Evolutionary conservation across 495 filamentous ascomycete species (phyloP).

Genomic region (Aspergillus campestris): DNA sequence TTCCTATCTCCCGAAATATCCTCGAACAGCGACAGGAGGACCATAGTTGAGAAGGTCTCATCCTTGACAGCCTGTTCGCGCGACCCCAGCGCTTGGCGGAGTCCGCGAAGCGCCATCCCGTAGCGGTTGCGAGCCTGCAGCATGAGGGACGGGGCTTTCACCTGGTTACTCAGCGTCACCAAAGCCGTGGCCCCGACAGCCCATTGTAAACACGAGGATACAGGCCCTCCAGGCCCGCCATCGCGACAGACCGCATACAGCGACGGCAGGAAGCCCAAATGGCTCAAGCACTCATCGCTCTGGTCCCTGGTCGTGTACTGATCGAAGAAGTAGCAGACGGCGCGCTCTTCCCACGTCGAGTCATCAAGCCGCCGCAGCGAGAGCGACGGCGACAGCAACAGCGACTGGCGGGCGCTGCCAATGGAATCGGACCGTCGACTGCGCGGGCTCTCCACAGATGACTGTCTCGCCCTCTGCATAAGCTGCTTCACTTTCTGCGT

Average conservation of each 20-base stretch:
- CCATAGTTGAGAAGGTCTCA: conserved; percentile 34
- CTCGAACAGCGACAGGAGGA: conserved; percentile 33
- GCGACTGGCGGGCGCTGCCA: background rate
- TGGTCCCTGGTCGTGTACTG: conserved; percentile 27
- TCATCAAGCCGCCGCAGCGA: conserved; percentile 19
- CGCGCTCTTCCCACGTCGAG: conserved; percentile 32
- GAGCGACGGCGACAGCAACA: conserved; percentile 2
- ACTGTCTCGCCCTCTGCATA: conserved; percentile 14
- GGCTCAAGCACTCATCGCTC: conserved; percentile 15
- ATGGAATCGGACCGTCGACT: background rate
- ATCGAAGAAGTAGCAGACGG: conserved; percentile 38
- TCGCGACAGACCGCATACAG: conserved; percentile 28
- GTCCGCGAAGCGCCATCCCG: conserved; percentile 26
- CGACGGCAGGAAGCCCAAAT: conserved; percentile 29
- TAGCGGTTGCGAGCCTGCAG: conserved; percentile 26
- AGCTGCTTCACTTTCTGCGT: conserved; percentile 24
- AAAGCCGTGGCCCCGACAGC: conserved; percentile 35
- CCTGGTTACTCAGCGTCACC: conserved; percentile 26
- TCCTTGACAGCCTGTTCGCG: conserved; percentile 28
- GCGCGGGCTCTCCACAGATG: background rate
- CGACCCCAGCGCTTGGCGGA: conserved; percentile 23
- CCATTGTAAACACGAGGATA: conserved; percentile 25
- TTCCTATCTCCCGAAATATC: conserved; percentile 34
- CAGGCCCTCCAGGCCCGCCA: conserved; percentile 2
- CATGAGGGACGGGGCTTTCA: conserved; percentile 21